Conservation (phyloP, 345 rosid genomes). For the Turnera subulata region DNA sequence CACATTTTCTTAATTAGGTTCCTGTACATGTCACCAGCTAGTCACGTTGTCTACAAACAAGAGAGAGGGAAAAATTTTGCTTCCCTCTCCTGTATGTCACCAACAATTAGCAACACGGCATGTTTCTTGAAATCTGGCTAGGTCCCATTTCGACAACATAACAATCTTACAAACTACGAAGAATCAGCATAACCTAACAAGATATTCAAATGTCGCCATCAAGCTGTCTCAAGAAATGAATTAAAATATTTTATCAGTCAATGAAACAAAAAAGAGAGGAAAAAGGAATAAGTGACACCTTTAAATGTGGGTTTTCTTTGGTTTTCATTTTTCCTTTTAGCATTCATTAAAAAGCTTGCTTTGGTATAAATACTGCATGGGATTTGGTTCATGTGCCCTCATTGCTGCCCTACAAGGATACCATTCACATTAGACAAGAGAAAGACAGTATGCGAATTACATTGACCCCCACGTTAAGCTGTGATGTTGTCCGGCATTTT, state of each 20-base stretch:
- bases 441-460: background rate
- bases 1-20: no score
- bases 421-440: background rate
- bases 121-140: background rate
- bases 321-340: no score
- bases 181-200: background rate
- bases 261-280: no score
- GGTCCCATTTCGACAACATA: background rate
- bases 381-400: constrained; percentile 1
- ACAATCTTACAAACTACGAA: constrained; percentile 1
- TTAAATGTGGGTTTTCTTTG: no score
- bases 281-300: no score
- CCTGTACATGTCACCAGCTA: background rate
- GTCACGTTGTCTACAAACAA: background rate
- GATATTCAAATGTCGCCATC: background rate
- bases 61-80: no score
- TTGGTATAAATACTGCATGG: background rate
- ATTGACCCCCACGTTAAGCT: no score
- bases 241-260: no score
- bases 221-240: background rate
- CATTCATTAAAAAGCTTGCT: no score
- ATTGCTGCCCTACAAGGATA: background rate
- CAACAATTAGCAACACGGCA: background rate
- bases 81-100: no score
- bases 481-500: background rate